Conservation (phyloP, 2,329 filamentous ascomycete species). For the Cryphonectria radicalis region DNA sequence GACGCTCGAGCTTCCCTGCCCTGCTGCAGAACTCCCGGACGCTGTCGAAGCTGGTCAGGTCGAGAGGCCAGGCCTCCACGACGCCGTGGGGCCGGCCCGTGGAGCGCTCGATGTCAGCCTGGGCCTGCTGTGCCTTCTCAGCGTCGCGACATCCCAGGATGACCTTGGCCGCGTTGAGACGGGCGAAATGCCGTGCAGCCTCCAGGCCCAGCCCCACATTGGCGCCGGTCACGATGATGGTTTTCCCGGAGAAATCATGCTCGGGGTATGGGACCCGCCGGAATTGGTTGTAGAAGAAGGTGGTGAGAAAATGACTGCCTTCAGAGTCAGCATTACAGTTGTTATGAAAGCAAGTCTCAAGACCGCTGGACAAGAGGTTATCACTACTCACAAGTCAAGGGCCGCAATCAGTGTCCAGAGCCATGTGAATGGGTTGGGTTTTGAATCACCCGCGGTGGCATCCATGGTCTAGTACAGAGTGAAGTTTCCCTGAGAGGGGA, state of each 20-base stretch:
- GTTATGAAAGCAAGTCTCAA: neutral
- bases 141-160: conserved; percentile 45
- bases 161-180: conserved; percentile 42
- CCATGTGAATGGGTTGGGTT: conserved; percentile 17
- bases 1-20: conserved; percentile 40
- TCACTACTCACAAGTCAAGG: conserved; percentile 21
- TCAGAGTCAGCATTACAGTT: neutral
- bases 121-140: conserved; percentile 45
- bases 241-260: conserved; percentile 32
- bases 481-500: neutral
- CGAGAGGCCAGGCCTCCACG: conserved; percentile 55
- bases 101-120: conserved; percentile 40
- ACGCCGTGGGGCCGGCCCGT: conserved; percentile 32
- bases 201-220: conserved; percentile 48
- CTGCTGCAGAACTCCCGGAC: conserved; percentile 47
- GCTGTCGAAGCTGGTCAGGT: conserved; percentile 51
- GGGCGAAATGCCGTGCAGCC: conserved; percentile 42
- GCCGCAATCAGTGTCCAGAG: conserved; percentile 21
- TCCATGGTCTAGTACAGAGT: conserved; percentile 4
- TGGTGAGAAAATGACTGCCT: conserved; percentile 15
- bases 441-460: conserved; percentile 2
- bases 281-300: conserved; percentile 28
- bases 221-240: conserved; percentile 46
- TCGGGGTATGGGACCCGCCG: conserved; percentile 16
- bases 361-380: neutral